Conservation (phyloP, 179 eudicot genomes). For the Spinacia oleracea region DNA sequence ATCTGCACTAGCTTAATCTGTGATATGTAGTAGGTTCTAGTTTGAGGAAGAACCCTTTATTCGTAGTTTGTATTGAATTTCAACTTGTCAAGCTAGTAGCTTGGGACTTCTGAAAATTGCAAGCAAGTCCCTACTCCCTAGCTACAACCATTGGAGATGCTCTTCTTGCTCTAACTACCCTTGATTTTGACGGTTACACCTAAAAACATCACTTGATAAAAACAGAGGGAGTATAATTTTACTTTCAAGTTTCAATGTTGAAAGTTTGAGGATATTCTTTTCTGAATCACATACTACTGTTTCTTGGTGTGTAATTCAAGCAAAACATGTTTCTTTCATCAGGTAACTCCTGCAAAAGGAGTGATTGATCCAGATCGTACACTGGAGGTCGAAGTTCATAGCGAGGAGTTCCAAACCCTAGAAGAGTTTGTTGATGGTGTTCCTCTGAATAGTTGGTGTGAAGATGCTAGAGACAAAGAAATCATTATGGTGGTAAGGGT, state of each 20-base stretch:
- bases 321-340: slow-evolving; percentile 28
- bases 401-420: slow-evolving; percentile 65
- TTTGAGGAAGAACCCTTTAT: not conserved
- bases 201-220: not conserved
- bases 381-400: slow-evolving; percentile 67
- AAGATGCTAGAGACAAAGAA: slow-evolving; percentile 88
- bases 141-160: no score
- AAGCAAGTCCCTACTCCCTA: no score
- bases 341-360: slow-evolving; percentile 84
- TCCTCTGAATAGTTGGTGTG: slow-evolving; percentile 87
- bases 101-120: no score
- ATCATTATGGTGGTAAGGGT: slow-evolving; percentile 61
- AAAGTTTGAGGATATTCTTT: not conserved
- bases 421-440: slow-evolving; percentile 88
- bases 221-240: not conserved
- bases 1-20: not conserved
- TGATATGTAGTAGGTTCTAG: not conserved
- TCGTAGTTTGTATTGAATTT: not conserved
- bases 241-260: not conserved
- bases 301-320: slow-evolving; percentile 10
- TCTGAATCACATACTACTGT: not conserved
- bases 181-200: not conserved
- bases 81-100: no score
- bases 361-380: slow-evolving; percentile 71
- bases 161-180: not conserved